These are phyloP conservation scores for Abortiporus biennis DNA, from an alignment of 1,284 basidiomycete species.

Conservation along the genomic window DNA sequence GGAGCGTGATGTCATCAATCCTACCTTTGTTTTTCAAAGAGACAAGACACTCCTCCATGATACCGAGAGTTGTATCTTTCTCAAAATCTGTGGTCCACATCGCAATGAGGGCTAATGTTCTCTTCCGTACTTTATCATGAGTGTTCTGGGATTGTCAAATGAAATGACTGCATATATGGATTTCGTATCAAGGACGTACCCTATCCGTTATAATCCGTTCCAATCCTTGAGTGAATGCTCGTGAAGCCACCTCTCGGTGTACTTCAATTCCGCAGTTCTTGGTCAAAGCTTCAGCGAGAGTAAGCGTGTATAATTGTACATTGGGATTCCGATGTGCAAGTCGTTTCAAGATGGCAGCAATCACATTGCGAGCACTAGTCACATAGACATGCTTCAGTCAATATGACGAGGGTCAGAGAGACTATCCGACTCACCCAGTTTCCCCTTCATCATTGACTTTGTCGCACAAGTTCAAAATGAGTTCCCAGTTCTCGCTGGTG, in stretches of 20 bases:
- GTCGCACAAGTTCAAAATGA: conserved; percentile 94
- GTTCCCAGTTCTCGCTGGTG: conserved; percentile 93
- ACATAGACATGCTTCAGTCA: neutral
- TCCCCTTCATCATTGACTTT: conserved; percentile 89
- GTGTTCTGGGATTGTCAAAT: conserved; percentile 59
- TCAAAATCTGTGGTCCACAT: conserved; percentile 87
- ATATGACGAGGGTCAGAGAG: no score
- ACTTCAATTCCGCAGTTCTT: conserved; percentile 88
- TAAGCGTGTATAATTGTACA: conserved; percentile 93
- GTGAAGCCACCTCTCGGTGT: conserved; percentile 84
- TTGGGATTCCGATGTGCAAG: conserved; percentile 93
- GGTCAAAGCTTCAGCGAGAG: conserved; percentile 79
- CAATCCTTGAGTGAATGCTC: conserved; percentile 86
- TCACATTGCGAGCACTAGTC: conserved; percentile 78
- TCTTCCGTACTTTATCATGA: conserved; percentile 82
- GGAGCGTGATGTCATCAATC: no score
- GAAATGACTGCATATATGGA: no score
- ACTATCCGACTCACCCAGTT: no score
- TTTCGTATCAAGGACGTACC: conserved; percentile 36
- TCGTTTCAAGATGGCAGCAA: conserved; percentile 85
- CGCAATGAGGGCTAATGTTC: conserved; percentile 70
- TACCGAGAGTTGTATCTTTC: conserved; percentile 72
- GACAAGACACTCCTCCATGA: conserved; percentile 91
- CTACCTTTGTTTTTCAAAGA: conserved; percentile 82
- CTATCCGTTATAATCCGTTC: conserved; percentile 86